phyloP scores from a whole-genome alignment of 2,329 filamentous ascomycete genomes.

The Paraphaeosphaeria minitans region DNA sequence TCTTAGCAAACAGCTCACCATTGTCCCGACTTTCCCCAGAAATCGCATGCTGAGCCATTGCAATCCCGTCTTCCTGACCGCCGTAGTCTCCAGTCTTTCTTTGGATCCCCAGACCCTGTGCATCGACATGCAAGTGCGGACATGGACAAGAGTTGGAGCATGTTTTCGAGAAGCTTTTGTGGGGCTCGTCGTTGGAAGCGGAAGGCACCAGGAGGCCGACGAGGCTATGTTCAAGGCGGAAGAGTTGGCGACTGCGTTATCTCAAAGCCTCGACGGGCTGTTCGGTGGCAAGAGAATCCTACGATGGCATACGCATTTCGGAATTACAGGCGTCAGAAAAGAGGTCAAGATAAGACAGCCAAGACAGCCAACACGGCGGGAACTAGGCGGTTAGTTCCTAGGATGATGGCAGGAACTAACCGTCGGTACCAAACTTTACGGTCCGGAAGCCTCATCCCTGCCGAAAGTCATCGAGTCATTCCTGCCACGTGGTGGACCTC shows the following conservation, averaged over 20 bases:
- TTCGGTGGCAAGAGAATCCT: neutral
- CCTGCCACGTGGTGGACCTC: neutral
- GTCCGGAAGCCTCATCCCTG: neutral
- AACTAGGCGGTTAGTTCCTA: constrained; percentile 23
- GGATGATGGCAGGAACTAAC: constrained; percentile 11
- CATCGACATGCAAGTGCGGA: neutral
- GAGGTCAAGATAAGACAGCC: constrained; percentile 14
- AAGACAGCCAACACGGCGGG: constrained; percentile 16
- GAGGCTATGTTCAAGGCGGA: neutral
- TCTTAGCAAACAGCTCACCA: neutral
- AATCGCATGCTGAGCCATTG: neutral
- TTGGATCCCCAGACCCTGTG: neutral
- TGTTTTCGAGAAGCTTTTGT: neutral
- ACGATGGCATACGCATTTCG: neutral
- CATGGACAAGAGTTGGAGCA: neutral
- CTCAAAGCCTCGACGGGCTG: neutral
- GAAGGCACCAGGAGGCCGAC: neutral
- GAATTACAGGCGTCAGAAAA: neutral
- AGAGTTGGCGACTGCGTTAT: neutral
- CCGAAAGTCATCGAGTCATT: neutral
- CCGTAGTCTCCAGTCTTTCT: neutral
- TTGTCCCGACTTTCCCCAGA: neutral
- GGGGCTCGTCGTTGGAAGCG: neutral
- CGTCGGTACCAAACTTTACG: constrained; percentile 16
- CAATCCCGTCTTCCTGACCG: neutral